These are phyloP conservation scores for Musa acuminata DNA, from an alignment of 176 grass and related monocot genomes.

Conservation along the genomic window DNA sequence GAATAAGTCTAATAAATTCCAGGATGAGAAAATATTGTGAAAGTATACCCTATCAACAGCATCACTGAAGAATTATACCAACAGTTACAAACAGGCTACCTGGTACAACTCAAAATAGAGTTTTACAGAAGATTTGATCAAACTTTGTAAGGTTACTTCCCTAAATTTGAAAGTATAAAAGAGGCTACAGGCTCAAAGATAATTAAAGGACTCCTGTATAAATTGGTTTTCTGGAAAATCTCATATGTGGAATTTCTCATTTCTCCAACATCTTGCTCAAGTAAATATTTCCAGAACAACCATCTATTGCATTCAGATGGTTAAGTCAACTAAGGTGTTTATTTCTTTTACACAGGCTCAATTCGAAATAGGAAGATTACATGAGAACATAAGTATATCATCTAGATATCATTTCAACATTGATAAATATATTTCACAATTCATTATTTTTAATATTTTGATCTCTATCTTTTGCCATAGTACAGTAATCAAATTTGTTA, in stretches of 20 bases:
- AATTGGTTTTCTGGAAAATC: background rate
- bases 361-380: no score
- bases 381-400: no score
- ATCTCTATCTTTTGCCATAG: background rate
- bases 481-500: background rate
- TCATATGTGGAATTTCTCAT: background rate
- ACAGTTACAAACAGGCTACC: no score
- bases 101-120: background rate
- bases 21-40: constrained; percentile 2
- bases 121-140: background rate
- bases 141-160: background rate
- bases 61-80: background rate
- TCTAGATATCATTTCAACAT: no score
- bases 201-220: background rate
- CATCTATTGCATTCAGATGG: no score
- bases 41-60: background rate
- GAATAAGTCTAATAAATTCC: constrained; percentile 12
- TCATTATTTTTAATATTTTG: background rate
- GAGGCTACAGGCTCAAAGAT: background rate
- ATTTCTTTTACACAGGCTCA: background rate
- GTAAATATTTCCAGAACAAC: background rate
- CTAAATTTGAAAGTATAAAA: no score
- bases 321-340: background rate
- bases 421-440: no score
- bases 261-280: background rate